Conservation (phyloP, 2,329 filamentous ascomycete genomes). For the Fusarium drepaniforme region DNA sequence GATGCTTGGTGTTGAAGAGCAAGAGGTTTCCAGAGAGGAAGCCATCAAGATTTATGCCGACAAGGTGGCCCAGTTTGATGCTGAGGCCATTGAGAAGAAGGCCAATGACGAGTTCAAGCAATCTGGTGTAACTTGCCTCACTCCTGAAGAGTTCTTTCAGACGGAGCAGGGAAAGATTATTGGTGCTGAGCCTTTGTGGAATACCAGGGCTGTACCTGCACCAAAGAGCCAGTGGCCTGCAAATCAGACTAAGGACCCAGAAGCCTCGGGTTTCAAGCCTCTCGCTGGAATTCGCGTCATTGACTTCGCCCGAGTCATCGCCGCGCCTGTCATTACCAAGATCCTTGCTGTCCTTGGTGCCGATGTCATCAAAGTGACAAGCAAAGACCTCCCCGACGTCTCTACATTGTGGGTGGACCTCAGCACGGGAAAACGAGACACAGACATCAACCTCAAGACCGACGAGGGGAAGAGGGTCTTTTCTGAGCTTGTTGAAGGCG, state of each 20-base stretch:
- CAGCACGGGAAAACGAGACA: not conserved
- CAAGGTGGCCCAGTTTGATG: not conserved
- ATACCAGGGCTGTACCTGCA: not conserved
- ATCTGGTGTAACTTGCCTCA: conserved; percentile 48
- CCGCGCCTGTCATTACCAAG: not conserved
- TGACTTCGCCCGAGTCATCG: not conserved
- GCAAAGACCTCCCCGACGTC: not conserved
- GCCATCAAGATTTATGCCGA: not conserved
- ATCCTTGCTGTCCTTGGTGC: not conserved
- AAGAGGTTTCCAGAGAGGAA: not conserved
- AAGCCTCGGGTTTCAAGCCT: not conserved
- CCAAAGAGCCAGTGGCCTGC: not conserved
- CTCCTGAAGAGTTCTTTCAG: conserved; percentile 48
- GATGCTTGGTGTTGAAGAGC: not conserved
- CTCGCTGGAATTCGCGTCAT: not conserved
- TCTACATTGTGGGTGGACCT: not conserved
- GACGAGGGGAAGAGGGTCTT: not conserved
- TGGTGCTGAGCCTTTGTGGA: not conserved
- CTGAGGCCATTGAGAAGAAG: not conserved
- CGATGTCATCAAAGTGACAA: not conserved
- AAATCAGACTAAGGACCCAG: not conserved
- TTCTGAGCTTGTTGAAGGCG: not conserved
- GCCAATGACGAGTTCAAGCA: not conserved
- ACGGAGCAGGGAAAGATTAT: conserved; percentile 38
- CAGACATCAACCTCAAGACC: not conserved